These are phyloP conservation scores for Wallemia hederae DNA, from an alignment of 1,284 basidiomycete species.

Conservation along the genomic window DNA sequence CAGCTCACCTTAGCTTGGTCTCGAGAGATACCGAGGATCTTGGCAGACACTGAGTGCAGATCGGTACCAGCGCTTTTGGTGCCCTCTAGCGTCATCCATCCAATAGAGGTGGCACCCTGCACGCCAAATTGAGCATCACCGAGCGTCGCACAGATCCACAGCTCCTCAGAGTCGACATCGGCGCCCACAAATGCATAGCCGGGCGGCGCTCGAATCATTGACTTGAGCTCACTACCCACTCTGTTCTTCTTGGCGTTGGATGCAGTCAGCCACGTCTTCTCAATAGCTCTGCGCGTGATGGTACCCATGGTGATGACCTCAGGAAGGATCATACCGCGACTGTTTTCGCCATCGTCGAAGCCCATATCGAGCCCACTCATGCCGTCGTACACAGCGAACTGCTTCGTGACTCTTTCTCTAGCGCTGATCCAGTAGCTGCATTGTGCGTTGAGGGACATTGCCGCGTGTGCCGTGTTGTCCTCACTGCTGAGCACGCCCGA, in stretches of 20 bases:
- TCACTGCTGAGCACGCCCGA: slow-evolving; percentile 50
- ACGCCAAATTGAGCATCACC: slow-evolving; percentile 94
- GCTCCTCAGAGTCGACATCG: slow-evolving; percentile 92
- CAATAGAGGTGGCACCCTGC: slow-evolving; percentile 86
- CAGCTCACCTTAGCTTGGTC: slow-evolving; percentile 48
- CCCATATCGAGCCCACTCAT: slow-evolving; percentile 22
- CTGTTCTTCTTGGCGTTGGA: slow-evolving; percentile 95
- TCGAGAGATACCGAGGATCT: slow-evolving; percentile 68
- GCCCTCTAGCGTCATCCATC: slow-evolving; percentile 98
- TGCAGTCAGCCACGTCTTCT: slow-evolving; percentile 93
- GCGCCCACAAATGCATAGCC: slow-evolving; percentile 91
- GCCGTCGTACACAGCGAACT: slow-evolving; percentile 71
- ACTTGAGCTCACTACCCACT: slow-evolving; percentile 87
- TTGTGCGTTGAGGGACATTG: slow-evolving; percentile 71
- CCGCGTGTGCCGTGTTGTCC: slow-evolving; percentile 45
- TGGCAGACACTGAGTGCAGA: slow-evolving; percentile 86
- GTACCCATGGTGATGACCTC: slow-evolving; percentile 97
- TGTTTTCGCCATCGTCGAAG: slow-evolving; percentile 18
- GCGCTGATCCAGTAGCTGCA: slow-evolving; percentile 97
- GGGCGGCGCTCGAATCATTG: slow-evolving; percentile 78
- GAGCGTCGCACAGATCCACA: slow-evolving; percentile 98
- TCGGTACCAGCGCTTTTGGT: slow-evolving; percentile 92
- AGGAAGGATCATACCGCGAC: slow-evolving; percentile 74
- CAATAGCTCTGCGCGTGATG: slow-evolving; percentile 84
- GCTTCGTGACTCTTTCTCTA: slow-evolving; percentile 66